Base-by-base conservation (phyloP, 2,329 filamentous ascomycete species). In the Neopestalotiopsis rosae region DNA sequence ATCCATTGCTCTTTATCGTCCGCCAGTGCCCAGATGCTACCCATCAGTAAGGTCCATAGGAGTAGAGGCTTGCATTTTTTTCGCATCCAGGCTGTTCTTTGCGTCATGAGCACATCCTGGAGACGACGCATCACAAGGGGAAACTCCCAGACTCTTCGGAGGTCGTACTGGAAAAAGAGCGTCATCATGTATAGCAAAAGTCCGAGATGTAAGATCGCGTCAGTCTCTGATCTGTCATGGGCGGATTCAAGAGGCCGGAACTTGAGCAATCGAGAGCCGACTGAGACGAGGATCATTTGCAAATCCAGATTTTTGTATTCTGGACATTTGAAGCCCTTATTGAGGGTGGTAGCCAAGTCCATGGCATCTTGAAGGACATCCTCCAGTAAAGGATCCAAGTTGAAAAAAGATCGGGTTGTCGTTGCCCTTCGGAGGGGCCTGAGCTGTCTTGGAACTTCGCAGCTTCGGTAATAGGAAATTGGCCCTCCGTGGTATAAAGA, bases 131-230 rank as follows among this genome's bases (percentile, higher is more conserved):
- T 28, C 28, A 66, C 64, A 14, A 58, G 42, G 5, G 42, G 42
- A 30, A 57, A 66, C 17, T 57, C 24, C 64, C 42, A 58, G 20
- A 66, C 34, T 17, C 64, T 5, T 30, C 45, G 64, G 10, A 20
- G 14, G 49, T 66, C 64, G 30, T 57, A 40, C 30, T 58, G 64
- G 12, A 66, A 24, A 20, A 66, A 57, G 2, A 66, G 42, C 38
- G 64, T 57, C 64, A 66, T 66, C 45, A 40, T 66, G n/a, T 57
- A 66, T 2, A 57, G 5, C 13, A 34, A n/a, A 6, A 66, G 28
- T 5, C 45, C 49, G 42, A 66, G 38, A 20, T 57, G 52, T 14
- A 24, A 57, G 30, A 34, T 28, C 2, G 24, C 10, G 17, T 56
- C 64, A 2, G 13, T 24, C 4, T 34, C 6, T 1, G 64, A 20